Base-by-base conservation (phyloP, 768 basidiomycete genomes). In the Nevesoporus exiguus region DNA sequence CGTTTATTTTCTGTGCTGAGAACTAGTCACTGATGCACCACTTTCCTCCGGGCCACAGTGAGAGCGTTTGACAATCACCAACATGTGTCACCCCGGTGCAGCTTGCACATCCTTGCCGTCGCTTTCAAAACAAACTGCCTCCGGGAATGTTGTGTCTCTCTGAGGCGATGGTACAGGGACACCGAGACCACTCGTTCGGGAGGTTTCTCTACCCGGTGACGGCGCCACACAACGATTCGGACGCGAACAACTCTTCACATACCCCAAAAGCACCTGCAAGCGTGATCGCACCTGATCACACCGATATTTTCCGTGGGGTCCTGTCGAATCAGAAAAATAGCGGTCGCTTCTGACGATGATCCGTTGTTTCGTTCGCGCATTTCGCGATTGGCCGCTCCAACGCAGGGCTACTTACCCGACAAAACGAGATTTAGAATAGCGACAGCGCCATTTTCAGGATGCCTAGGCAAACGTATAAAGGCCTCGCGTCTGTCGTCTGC, bases 381-480 rank as follows among this genome's bases (percentile, higher is more conserved):
- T 66, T 54, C 47, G 63, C 61, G 53, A 64, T 62, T 64, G 63
- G 60, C 46, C 47, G 48, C 50, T 44, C 39, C 48, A 15, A n/a
- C 9, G 6, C 9, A 17, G 19, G 42, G n/a, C 24, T 27, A 13
- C 17, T n/a, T 24, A n/a, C 17, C 39, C 19, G 25, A 7, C 25
- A 39, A 6, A 43, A 22, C 19, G 24, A 19, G 7, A 5, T 49
- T 52, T 22, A 6, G 30, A 44, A 45, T 40, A 27, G 46, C 27
- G 41, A 46, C 15, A 22, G 33, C 27, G 7, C 2, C 39, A 7
- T 9, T 15, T 13, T 54, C 30, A 15, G 31, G 51, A 31, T 52
- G 22, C 29, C 30, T 39, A 47, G 40, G 29, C 42, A 21, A 30
- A 29, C 22, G 46, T 62, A 66, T 63, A 66, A 65, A 66, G 17